These are phyloP conservation scores for Monilinia fructigena DNA, from an alignment of 2,329 filamentous ascomycete genomes.

Conservation along the genomic window DNA sequence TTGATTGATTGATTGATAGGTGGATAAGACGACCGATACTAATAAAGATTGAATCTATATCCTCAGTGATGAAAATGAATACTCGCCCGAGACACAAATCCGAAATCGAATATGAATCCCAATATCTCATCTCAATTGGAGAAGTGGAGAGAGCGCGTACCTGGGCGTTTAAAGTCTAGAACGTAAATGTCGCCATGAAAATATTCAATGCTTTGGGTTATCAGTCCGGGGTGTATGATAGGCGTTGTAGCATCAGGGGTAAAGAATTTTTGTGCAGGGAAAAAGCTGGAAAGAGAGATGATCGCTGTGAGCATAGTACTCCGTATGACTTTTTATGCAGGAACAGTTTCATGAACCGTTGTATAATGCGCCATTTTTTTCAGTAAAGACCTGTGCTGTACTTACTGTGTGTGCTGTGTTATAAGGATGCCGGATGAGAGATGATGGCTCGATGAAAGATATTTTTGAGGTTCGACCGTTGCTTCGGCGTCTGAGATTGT, in stretches of 20 bases:
- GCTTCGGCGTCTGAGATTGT: background rate
- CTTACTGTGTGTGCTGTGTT: too few relatives aligned
- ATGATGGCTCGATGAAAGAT: background rate
- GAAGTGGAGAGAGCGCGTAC: conserved; percentile 14
- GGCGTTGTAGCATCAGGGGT: conserved; percentile 2
- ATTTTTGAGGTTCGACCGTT: conserved; percentile 4
- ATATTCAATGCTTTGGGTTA: background rate
- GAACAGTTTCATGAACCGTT: conserved; percentile 14
- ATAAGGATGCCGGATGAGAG: background rate
- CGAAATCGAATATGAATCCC: background rate
- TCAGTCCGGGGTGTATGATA: conserved; percentile 12
- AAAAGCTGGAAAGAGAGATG: background rate
- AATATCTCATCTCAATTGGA: background rate
- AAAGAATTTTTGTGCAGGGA: background rate
- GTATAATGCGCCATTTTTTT: conserved; percentile 12
- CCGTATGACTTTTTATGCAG: background rate
- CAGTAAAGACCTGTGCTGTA: conserved; percentile 8
- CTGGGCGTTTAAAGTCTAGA: conserved; percentile 18
- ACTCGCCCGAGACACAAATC: background rate
- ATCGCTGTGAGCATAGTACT: background rate
- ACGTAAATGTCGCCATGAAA: background rate
- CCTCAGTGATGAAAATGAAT: too few relatives aligned
- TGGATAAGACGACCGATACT: background rate
- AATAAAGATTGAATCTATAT: background rate
- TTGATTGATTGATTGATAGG: too few relatives aligned